Evolutionary conservation across 73 alveolate genomes (phyloP), one percentile per base, ranked within the genome.

Genomic region (Durusdinium trenchii): DNA sequence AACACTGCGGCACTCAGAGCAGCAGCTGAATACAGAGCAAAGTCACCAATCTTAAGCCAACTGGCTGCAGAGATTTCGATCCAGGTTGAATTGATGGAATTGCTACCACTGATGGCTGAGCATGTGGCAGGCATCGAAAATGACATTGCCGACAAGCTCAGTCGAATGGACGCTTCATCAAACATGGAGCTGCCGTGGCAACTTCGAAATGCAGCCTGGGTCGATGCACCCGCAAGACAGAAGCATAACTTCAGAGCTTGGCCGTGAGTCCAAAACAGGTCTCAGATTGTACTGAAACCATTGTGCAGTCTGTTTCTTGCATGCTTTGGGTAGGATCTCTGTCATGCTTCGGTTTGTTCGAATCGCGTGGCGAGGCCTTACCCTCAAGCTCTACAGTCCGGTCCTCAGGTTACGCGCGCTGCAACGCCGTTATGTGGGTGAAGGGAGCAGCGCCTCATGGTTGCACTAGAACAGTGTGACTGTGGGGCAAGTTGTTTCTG

Each of bases 1-100:
- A 83, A 50, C 76, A n/a, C n/a, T 30, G 94, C 94, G 18, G 75
- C 94, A 18, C n/a, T 83, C 3, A 47, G 30, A 23, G 94, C 94
- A 16, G 94, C 94, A 5, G n/a, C 50, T 3, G 76, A 52, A 5
- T 51, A 43, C 48, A 51, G 35, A 36, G 50, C 52, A 47, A 83
- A 83, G 51, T 48, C 76, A 47, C 94, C 94, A 1, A 28, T 48
- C 36, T 38, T 83, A 40, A 51, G 28, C 0, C 46, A 48, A 12
- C n/a, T 83, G 0, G 67, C 94, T 0, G 62, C 67, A 7, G 94
- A 48, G n/a, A 6, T 83, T 3, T 26, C 40, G 28, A 18, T 48
- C n/a, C n/a, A 47, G 45, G 48, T 51, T 43, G 47, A 47, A 1
- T 73, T 76, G 3, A 12, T 47, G 30, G 52, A 46, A 26, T 26